phyloP scores from a whole-genome alignment of 1,284 basidiomycete genomes.

The Puccinia novopanici region DNA sequence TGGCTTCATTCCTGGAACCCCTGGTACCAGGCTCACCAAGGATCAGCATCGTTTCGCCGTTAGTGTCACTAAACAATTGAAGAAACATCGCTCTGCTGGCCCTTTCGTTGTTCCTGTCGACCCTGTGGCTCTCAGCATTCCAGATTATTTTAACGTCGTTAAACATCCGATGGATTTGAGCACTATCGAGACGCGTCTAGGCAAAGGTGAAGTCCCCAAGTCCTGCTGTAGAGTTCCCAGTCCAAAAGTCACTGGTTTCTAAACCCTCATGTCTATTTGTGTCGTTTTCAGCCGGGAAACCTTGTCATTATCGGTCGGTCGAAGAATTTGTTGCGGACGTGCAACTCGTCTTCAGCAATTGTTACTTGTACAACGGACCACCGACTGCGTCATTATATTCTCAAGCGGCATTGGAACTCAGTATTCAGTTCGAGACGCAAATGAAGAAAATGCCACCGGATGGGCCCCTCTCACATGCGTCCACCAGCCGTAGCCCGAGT shows the following conservation, averaged over 20 bases:
- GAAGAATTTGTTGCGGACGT: conserved; percentile 82
- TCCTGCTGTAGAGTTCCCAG: too few relatives aligned
- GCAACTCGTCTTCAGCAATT: conserved; percentile 83
- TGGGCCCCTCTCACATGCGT: conserved; percentile 61
- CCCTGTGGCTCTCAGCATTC: conserved; percentile 81
- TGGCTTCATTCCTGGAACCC: too few relatives aligned
- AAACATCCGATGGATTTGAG: conserved; percentile 92
- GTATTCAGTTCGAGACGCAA: conserved; percentile 83
- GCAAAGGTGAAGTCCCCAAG: too few relatives aligned
- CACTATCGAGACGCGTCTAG: too few relatives aligned
- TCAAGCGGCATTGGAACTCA: too few relatives aligned
- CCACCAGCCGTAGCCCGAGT: conserved; percentile 18
- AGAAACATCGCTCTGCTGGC: too few relatives aligned
- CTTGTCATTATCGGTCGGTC: conserved; percentile 59
- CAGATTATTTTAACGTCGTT: conserved; percentile 85
- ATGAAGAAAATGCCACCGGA: conserved; percentile 77
- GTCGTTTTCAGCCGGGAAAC: too few relatives aligned
- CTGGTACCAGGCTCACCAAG: too few relatives aligned
- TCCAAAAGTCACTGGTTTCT: too few relatives aligned
- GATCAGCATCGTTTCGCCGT: too few relatives aligned
- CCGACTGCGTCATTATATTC: conserved; percentile 73
- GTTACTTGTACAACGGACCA: conserved; percentile 82
- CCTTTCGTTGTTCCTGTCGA: conserved; percentile 90
- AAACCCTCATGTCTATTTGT: too few relatives aligned
- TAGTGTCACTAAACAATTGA: too few relatives aligned